A percentile compares a stretch with the other conserved stretches of the same genome.
Conservation (phyloP, 139 green algal species). For the Tetradesmus lagerheimii region DNA sequence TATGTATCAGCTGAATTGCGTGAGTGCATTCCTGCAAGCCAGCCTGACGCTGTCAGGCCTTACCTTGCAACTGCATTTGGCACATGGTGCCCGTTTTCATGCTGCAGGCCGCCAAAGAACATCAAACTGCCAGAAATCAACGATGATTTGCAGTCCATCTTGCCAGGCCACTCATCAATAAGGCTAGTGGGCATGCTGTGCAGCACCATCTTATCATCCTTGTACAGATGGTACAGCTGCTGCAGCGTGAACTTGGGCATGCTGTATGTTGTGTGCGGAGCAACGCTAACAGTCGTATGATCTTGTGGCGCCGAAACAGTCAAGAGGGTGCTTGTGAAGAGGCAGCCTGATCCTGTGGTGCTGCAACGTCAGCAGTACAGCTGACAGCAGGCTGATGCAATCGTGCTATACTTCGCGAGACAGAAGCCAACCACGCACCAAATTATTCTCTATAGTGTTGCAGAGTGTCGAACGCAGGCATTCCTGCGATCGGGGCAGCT, state of each 20-base stretch:
- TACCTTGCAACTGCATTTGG: conserved; percentile 37
- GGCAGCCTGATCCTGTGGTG: neutral
- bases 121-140: conserved; percentile 11
- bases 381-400: neutral
- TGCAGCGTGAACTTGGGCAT: neutral
- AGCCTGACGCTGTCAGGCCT: neutral
- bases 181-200: conserved; percentile 31
- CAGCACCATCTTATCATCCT: conserved; percentile 2
- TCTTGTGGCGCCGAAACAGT: neutral
- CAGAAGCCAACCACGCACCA: no score
- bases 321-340: neutral
- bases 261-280: neutral
- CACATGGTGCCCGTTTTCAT: neutral
- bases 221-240: conserved; percentile 38
- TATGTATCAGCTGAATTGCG: neutral
- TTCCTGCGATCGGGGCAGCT: neutral
- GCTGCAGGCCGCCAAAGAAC: conserved; percentile 10
- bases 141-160: neutral
- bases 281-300: neutral
- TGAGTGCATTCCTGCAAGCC: neutral
- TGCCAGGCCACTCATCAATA: conserved; percentile 15
- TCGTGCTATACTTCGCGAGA: neutral
- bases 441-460: neutral
- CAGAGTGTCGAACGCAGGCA: no score
- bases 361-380: neutral